These are phyloP conservation scores for Pythium sp. DNA, from an alignment of 352 stramenopile genomes.

Conservation along the genomic window DNA sequence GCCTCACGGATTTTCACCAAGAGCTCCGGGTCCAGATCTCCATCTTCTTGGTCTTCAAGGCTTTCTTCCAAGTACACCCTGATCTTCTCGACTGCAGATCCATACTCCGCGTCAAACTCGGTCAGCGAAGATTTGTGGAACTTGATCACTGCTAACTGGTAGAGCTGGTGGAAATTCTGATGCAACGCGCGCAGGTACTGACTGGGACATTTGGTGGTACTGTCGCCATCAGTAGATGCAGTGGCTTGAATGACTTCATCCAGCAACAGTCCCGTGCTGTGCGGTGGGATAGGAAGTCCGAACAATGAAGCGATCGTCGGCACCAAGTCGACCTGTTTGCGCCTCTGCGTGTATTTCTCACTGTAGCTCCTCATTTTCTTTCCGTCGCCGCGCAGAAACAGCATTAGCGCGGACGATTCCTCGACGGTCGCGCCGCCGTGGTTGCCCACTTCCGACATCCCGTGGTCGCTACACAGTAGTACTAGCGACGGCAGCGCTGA, in stretches of 20 bases:
- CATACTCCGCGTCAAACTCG: conserved; percentile 33
- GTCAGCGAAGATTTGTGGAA: conserved; percentile 29
- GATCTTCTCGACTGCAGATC: conserved; percentile 22
- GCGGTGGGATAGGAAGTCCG: conserved; percentile 57
- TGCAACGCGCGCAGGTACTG: conserved; percentile 33
- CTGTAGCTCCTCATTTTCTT: conserved; percentile 16
- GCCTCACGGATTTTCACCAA: conserved; percentile 26
- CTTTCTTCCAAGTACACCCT: conserved; percentile 4
- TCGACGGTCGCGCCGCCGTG: conserved; percentile 83
- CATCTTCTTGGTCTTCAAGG: background rate
- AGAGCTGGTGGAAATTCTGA: conserved; percentile 65
- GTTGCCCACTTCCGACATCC: conserved; percentile 88
- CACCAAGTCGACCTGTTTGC: conserved; percentile 78
- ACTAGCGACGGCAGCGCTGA: conserved; percentile 55
- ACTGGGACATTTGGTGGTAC: background rate
- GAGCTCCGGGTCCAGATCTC: background rate
- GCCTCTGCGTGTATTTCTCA: conserved; percentile 20
- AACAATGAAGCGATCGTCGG: conserved; percentile 80
- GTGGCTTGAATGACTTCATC: conserved; percentile 50
- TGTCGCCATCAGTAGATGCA: background rate
- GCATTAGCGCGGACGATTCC: conserved; percentile 77
- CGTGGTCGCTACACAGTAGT: conserved; percentile 83
- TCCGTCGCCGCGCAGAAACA: conserved; percentile 66
- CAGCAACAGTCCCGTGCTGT: conserved; percentile 68
- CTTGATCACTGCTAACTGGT: conserved; percentile 43